Conservation (phyloP, 2,329 filamentous ascomycete genomes). For the Fusarium oligoseptatum region DNA sequence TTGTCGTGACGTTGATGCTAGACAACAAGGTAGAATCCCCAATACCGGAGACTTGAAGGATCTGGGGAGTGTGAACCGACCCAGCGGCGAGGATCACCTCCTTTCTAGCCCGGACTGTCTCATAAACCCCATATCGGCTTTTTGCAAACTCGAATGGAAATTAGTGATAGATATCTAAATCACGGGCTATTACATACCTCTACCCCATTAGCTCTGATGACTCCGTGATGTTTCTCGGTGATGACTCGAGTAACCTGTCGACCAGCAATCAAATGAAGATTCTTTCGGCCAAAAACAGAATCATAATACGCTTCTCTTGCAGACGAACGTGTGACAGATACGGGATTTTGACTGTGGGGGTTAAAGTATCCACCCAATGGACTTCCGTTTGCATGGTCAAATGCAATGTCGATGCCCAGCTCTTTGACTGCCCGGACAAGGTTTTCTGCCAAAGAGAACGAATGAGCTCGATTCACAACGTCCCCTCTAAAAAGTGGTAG, state of each 20-base stretch:
- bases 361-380: conserved; percentile 38
- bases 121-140: background rate
- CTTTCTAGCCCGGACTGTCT: conserved; percentile 39
- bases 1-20: conserved; percentile 53
- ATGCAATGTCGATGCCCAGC: conserved; percentile 22
- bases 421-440: conserved; percentile 26
- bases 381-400: conserved; percentile 37
- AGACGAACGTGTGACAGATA: conserved; percentile 29
- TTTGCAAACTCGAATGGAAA: conserved; percentile 21
- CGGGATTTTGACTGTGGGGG: conserved; percentile 36
- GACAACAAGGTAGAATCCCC: conserved; percentile 55
- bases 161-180: background rate
- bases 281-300: conserved; percentile 16
- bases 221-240: conserved; percentile 19
- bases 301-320: conserved; percentile 38
- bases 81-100: conserved; percentile 60
- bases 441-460: conserved; percentile 4
- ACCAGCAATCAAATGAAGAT: conserved; percentile 28
- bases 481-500: too few relatives aligned
- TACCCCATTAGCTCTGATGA: conserved; percentile 27
- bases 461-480: background rate
- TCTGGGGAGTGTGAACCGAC: conserved; percentile 56
- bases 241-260: conserved; percentile 38
- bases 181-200: conserved; percentile 17
- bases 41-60: conserved; percentile 65